Base-by-base conservation (phyloP, 345 rosid species). In the Aethionema arabicum region DNA sequence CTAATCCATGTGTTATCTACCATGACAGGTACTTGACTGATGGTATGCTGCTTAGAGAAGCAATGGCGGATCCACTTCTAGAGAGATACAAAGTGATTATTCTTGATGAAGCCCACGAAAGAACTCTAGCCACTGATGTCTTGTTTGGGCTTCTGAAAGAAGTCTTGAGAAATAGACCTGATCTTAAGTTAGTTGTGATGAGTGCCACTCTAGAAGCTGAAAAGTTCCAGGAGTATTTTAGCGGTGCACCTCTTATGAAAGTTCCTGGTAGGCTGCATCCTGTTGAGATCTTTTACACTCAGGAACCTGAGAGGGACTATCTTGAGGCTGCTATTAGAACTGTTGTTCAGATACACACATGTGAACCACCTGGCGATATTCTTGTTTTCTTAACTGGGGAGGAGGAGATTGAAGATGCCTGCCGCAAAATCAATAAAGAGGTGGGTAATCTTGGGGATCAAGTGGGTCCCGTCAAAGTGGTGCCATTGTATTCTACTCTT, bases 191-290 rank as follows among this genome's bases (percentile, higher is more conserved):
- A 35, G 99, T 95, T 73, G 99, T 95, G 15, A 95, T 95, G 99
- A 95, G 99, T 88, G 99, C 99, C 29, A 95, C 99, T 2, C 88
- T 95, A 3, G 97, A 90, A 83, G 99, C 99, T 52, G 97, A 95
- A 70, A 95, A 95, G 76, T 95, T 95, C 73, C 99, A 95, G 76
- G 89, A 88, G 10, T 95, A 95, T 71, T 95, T 95, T 59, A 67
- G 73, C 33, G 77, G 89, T 52, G 99, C 99, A 0, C 99, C 99
- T 21, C 85, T 95, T 14, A 90, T 95, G 99, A 90, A 85, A 77
- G 99, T 95, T 72, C 99, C 99, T 21, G 99, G 97, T 38, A 80
- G 99, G 80, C 97, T 93, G 62, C 99, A 93, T 75, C 92, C 99
- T 0, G 99, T 93, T 11, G 97, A 95, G 74, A 83, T 95, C 41